Base-by-base conservation (phyloP, 176 grass and related monocot genomes). In the Oryza glaberrima region DNA sequence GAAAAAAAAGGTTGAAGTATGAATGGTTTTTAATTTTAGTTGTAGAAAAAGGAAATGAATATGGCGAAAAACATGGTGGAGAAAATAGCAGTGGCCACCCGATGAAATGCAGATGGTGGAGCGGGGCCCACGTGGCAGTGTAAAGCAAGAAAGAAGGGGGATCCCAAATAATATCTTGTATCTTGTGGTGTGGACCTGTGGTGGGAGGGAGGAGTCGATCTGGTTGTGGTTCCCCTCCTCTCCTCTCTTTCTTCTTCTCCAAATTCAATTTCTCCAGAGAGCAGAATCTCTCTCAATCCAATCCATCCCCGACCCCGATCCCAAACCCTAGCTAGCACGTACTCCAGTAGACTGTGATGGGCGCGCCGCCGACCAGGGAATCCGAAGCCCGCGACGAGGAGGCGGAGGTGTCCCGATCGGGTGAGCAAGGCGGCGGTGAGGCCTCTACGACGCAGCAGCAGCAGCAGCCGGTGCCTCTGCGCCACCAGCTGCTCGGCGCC, bases 401-500 rank as follows among this genome's bases (percentile, higher is more conserved):
- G 12, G 46, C 45, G 10, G 78, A 34, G 49, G 48, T 45, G 19
- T 68, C 67, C 46, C 46, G 82, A 56, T 36, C 80, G 52, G 52
- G 52, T 23, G 45, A 69, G 6, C 65, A 83, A 72, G 70, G 67
- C 49, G 41, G 36, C 6, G 48, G 7, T 70, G 77, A 67, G 40
- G 69, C 49, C 41, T 66, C 58, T 5, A 75, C 78, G 65, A n/a
- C 67, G 9, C 54, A 56, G 3, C 20, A 46, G 1, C 77, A 38
- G 34, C 34, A 11, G 34, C 80, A 47, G 34, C 86, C 87, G 66
- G 77, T 26, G 25, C 85, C 81, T 26, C 89, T 97, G 22, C 88
- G 91, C 70, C 88, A 88, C 73, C 96, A 95, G 87, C 69, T 90
- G 13, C 34, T 92, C 45, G 96, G 95, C 17, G 96, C 93, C 17